phyloP scores from a whole-genome alignment of 23 red algal species.

The Gracilariopsis chorda region DNA sequence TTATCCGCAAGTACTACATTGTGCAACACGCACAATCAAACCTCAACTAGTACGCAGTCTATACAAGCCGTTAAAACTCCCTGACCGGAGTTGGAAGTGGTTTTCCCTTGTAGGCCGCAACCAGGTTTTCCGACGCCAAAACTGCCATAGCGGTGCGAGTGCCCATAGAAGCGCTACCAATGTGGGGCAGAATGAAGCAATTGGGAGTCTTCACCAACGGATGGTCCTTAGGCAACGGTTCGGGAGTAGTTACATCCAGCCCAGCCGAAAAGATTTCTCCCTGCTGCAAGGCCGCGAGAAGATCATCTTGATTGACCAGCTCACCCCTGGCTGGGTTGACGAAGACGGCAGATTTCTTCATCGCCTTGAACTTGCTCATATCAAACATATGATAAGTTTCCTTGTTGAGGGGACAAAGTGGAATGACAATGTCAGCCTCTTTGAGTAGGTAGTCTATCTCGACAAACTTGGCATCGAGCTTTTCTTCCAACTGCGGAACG shows the following conservation, averaged over 20 bases:
- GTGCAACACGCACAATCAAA: no score
- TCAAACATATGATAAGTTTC: constrained; percentile 78
- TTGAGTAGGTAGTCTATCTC: constrained; percentile 46
- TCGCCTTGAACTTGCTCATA: constrained; percentile 53
- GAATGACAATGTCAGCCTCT: constrained; percentile 85
- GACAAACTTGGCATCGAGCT: constrained; percentile 47
- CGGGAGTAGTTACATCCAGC: constrained; percentile 85
- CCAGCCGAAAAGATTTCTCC: constrained; percentile 73
- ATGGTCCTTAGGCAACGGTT: constrained; percentile 76
- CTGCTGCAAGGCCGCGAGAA: constrained; percentile 66
- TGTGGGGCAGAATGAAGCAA: constrained; percentile 91
- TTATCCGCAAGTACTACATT: no score
- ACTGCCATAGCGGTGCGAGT: constrained; percentile 88
- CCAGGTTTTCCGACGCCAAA: constrained; percentile 66
- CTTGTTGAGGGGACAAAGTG: constrained; percentile 78
- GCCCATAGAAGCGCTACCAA: constrained; percentile 77
- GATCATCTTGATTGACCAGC: constrained; percentile 84
- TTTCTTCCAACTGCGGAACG: constrained; percentile 16
- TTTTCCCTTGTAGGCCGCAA: constrained; percentile 60
- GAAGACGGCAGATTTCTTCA: constrained; percentile 89
- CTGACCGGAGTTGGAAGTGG: constrained; percentile 57
- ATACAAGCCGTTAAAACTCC: not conserved
- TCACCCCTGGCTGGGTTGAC: constrained; percentile 90
- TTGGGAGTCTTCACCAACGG: constrained; percentile 59
- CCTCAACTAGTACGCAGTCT: no score